Evolutionary conservation across 495 filamentous ascomycete genomes (phyloP).

Genomic region (Annulohypoxylon stygium): DNA sequence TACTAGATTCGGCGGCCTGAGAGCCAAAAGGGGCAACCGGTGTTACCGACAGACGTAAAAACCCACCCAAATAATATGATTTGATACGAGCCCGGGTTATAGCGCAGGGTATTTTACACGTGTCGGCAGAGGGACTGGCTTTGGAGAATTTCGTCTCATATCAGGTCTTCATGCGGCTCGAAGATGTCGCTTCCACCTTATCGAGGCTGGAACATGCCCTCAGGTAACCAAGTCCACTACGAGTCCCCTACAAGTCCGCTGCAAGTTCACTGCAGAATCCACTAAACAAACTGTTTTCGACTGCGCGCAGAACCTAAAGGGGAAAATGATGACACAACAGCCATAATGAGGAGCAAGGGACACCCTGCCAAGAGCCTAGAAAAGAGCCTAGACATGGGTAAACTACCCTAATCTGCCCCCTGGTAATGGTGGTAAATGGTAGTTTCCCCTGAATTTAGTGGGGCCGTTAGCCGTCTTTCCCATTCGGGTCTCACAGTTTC

Average conservation of each 20-base stretch:
- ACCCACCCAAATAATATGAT: slow-evolving; percentile 1
- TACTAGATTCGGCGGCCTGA: background rate
- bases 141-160: slow-evolving; percentile 13
- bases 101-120: slow-evolving; percentile 5
- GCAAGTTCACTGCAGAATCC: background rate
- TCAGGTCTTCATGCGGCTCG: slow-evolving; percentile 6
- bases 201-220: slow-evolving; percentile 8
- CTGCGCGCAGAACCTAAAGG: slow-evolving; percentile 7
- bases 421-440: background rate
- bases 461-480: slow-evolving; percentile 27
- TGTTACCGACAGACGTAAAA: slow-evolving; percentile 17
- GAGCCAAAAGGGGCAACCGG: slow-evolving; percentile 10
- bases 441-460: slow-evolving; percentile 42
- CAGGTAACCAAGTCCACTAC: background rate
- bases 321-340: slow-evolving; percentile 20
- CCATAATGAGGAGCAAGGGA: slow-evolving; percentile 24
- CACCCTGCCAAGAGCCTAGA: slow-evolving; percentile 40
- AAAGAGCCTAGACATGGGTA: slow-evolving; percentile 4
- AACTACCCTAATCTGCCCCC: slow-evolving; percentile 18
- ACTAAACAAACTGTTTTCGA: slow-evolving; percentile 5
- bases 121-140: background rate
- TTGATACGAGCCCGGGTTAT: slow-evolving; percentile 8
- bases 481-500: slow-evolving; percentile 19
- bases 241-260: too few relatives aligned
- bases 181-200: slow-evolving; percentile 10